A percentile compares a stretch with the other conserved stretches of the same genome.
These are phyloP conservation scores for Eucalyptus lansdowneana DNA, from an alignment of 345 rosid genomes.

Conservation along the genomic window DNA sequence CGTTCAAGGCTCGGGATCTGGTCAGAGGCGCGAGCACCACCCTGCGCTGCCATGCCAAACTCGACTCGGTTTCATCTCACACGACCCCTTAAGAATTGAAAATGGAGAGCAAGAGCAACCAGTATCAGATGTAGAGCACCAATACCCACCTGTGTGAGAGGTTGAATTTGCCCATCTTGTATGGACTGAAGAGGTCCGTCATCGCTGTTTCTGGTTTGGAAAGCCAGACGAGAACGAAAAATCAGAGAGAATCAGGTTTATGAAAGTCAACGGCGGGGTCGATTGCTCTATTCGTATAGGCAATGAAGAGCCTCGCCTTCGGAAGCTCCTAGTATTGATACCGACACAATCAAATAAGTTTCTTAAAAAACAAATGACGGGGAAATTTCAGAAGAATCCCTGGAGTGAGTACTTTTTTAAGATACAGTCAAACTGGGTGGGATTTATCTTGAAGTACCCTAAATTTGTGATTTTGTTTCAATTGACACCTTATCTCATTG, in stretches of 20 bases:
- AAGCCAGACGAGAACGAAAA: neutral
- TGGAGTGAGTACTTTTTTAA: neutral
- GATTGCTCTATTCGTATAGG: neutral
- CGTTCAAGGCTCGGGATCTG: neutral
- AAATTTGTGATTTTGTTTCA: neutral
- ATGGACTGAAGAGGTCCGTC: neutral
- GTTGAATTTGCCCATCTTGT: neutral
- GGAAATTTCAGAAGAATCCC: neutral
- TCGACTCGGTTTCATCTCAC: neutral
- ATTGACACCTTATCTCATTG: neutral
- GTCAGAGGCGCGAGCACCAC: neutral
- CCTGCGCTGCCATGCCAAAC: neutral
- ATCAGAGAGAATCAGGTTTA: neutral
- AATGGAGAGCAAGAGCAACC: neutral
- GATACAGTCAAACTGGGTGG: neutral
- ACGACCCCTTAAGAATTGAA: neutral
- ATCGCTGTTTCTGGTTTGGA: neutral
- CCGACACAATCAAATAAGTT: neutral
- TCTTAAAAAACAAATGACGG: neutral
- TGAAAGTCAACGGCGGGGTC: neutral
- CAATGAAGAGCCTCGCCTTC: neutral
- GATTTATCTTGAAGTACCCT: neutral
- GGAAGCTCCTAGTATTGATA: neutral
- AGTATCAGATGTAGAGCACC: neutral
- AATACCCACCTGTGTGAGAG: neutral